Evolutionary conservation across 495 filamentous ascomycete genomes (phyloP), one percentile per base, ranked within the genome.

Genomic region (Amniculicola lignicola): DNA sequence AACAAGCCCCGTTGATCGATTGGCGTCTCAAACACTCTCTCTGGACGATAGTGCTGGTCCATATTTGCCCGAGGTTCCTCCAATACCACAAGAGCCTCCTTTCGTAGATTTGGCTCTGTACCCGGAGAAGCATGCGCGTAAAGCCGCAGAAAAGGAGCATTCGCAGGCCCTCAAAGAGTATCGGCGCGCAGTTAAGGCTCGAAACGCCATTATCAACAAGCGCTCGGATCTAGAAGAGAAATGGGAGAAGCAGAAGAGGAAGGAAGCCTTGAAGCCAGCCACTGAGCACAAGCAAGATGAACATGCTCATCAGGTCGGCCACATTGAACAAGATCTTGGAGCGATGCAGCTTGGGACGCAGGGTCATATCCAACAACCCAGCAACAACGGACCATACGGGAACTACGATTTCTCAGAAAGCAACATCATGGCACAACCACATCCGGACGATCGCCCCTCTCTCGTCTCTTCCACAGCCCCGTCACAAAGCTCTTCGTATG

Each of bases 81-180:
- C 69, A 11, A 57, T 76, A 16, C 78, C 77, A 4, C 14, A 67
- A 19, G 65, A 69, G 49, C 79, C 79, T 7, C 52, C 69, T 12
- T 74, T 39, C 18, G 72, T 80, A 4, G 74, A 86, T 63, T 57
- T 81, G 2, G 69, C 72, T 22, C 64, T 68, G 42, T 80, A 79
- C 55, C 64, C 72, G 1, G 80, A 87, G 66, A 84, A 84, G 55
- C 78, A 80, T 16, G 66, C 77, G 18, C 80, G 81, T 14, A 89
- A 85, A 62, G 73, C 79, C 27, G 85, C 81, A 2, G 79, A 85
- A 62, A 84, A 81, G 54, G 79, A 85, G 51, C 78, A 82, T 43
- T 76, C 74, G 52, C 73, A 71, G 15, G 74, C 68, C 0, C 62
- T 77, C 24, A 88, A 88, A 60, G 70, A 71, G 3, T 84, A 85